A percentile compares a stretch with the other conserved stretches of the same genome.
Evolutionary conservation across 805 yeast species (phyloP).

Genomic region (Candida namnaoensis): DNA sequence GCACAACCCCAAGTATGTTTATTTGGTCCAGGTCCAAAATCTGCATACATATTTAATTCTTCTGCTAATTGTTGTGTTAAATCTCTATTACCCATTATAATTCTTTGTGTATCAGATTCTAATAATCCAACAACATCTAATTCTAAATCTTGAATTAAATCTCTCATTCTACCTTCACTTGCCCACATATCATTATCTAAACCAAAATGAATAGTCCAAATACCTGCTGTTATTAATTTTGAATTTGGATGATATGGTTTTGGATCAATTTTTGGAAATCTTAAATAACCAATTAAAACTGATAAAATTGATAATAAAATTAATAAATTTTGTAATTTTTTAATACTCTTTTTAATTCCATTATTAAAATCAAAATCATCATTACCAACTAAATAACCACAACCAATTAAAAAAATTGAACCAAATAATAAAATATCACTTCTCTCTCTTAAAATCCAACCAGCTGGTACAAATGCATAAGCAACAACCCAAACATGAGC

Average conservation of each 20-base stretch:
- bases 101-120: slow-evolving; percentile 90
- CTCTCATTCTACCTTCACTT: slow-evolving; percentile 81
- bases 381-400: slow-evolving; percentile 33
- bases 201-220: slow-evolving; percentile 98
- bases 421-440: slow-evolving; percentile 62
- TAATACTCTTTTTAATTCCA: slow-evolving; percentile 3
- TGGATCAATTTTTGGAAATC: slow-evolving; percentile 56
- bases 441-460: slow-evolving; percentile 80
- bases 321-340: slow-evolving; percentile 15
- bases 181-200: slow-evolving; percentile 98
- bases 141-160: slow-evolving; percentile 76
- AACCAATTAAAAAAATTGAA: slow-evolving; percentile 43
- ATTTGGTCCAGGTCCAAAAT: slow-evolving; percentile 96
- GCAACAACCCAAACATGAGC: slow-evolving; percentile 97
- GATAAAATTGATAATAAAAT: slow-evolving; percentile 35
- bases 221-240: slow-evolving; percentile 82
- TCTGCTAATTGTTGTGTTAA: slow-evolving; percentile 86
- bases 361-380: background rate
- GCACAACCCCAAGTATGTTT: slow-evolving; percentile 99
- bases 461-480: slow-evolving; percentile 96
- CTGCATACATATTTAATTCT: slow-evolving; percentile 90
- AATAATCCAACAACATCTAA: slow-evolving; percentile 85
- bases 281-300: slow-evolving; percentile 41
- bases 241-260: slow-evolving; percentile 60
- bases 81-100: slow-evolving; percentile 93